Percentiles rank a stretch among this genome's conserved stretches.
phyloP scores from a whole-genome alignment of 2,329 filamentous ascomycete genomes.

The Aphanoascus verrucosus region DNA sequence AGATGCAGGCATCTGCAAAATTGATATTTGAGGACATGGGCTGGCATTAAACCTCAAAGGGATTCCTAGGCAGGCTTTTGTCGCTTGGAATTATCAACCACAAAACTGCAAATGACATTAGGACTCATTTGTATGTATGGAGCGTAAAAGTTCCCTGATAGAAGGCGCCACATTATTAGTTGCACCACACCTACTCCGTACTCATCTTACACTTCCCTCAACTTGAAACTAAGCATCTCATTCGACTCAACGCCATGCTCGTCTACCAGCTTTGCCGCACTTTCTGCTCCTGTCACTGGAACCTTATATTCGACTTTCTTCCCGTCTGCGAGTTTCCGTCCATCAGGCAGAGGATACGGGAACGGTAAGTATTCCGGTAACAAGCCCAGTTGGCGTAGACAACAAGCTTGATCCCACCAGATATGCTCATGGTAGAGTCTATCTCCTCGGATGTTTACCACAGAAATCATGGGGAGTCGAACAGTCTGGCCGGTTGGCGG shows the following conservation, averaged over 20 bases:
- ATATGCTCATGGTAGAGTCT: conserved; percentile 46
- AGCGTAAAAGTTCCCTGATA: no score
- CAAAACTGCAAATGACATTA: no score
- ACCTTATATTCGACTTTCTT: conserved; percentile 48
- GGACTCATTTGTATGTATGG: no score
- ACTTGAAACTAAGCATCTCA: conserved; percentile 41
- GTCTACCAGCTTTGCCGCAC: conserved; percentile 42
- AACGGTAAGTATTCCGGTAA: conserved; percentile 55
- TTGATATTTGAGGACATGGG: neutral
- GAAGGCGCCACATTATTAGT: no score
- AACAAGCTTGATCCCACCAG: conserved; percentile 54
- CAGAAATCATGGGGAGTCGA: conserved; percentile 46
- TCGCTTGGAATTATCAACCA: no score
- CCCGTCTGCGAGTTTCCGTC: conserved; percentile 26
- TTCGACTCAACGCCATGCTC: conserved; percentile 45
- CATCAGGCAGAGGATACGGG: conserved; percentile 43
- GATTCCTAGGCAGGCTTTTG: no score
- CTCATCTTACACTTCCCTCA: conserved; percentile 18
- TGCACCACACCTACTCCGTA: neutral
- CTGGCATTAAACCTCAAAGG: no score
- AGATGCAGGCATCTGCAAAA: neutral
- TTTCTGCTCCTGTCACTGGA: conserved; percentile 50
- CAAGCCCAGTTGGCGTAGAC: conserved; percentile 49
- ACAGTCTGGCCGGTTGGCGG: conserved; percentile 47
- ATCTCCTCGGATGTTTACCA: conserved; percentile 44